Evolutionary conservation across 768 basidiomycete genomes (phyloP), one percentile per base, ranked within the genome.

Genomic region (Polyporus arcularius): DNA sequence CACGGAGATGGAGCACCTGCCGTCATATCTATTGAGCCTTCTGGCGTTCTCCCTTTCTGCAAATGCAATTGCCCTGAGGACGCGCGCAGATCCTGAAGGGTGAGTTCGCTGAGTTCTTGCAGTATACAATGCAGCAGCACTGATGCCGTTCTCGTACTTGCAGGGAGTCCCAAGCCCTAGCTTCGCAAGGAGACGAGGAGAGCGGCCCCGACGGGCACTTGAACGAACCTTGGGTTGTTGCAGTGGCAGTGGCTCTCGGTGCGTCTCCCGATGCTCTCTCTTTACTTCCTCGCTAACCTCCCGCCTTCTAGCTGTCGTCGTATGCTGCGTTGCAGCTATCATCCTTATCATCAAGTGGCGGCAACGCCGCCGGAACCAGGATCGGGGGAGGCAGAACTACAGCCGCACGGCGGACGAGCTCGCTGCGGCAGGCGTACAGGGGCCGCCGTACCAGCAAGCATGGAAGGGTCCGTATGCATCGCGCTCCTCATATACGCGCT

Each of bases 161-260:
- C 39, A 40, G n/a, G 10, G 21, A 28, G 12, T 43, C 21, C 30
- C 14, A 41, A 26, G 40, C 7, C 26, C 43, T 18, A 3, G 58
- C 57, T 67, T 31, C 31, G 12, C 14, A 39, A 15, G 53, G 21
- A 14, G 55, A 61, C 10, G 54, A 54, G 43, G 61, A 64, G 11
- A 42, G 16, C 26, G 57, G 43, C 15, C 61, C 58, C 14, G 59
- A 62, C 15, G 68, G 68, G 10, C 70, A 70, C 47, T 51, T 73
- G 18, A 65, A 62, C n/a, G 54, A 61, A 16, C 57, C 66, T 4
- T 74, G 73, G 73, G 71, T 72, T 38, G 68, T 70, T 21, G 73
- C 67, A 21, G 68, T 74, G 5, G 67, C 67, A 4, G 65, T 67
- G 8, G 58, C 66, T 12, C 55, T 70, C 21, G 61, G 73, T 73